Conservation (phyloP, 352 stramenopile genomes). For the Pythium rishiriense region DNA sequence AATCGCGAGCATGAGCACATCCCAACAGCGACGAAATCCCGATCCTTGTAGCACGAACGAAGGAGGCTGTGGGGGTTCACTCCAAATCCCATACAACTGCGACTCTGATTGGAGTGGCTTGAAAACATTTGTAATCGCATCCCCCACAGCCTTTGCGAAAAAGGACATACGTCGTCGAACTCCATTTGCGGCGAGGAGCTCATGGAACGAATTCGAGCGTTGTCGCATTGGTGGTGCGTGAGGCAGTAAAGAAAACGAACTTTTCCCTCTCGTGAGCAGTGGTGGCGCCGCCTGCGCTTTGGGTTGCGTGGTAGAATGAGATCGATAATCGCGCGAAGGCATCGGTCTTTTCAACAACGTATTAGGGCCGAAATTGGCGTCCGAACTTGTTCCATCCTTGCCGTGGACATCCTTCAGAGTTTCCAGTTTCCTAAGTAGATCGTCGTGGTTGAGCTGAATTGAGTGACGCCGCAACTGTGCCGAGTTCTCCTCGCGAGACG, state of each 20-base stretch:
- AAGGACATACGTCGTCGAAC: conserved; percentile 10
- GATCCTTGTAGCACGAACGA: conserved; percentile 34
- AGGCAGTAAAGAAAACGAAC: background rate
- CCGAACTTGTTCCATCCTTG: background rate
- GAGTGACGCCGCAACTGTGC: conserved; percentile 9
- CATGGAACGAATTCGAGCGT: conserved; percentile 11
- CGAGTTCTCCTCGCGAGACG: conserved; percentile 5
- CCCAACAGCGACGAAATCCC: conserved; percentile 29
- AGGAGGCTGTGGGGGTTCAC: conserved; percentile 27
- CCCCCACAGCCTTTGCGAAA: background rate
- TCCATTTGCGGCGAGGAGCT: background rate
- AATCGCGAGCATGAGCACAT: conserved; percentile 32
- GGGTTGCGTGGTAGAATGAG: background rate
- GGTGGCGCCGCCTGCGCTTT: background rate
- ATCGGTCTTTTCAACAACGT: background rate
- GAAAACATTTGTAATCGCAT: conserved; percentile 6
- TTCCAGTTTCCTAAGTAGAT: conserved; percentile 8
- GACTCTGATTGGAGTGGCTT: conserved; percentile 8
- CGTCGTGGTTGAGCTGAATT: conserved; percentile 13
- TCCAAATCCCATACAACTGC: conserved; percentile 31
- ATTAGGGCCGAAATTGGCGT: background rate
- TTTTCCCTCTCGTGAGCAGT: conserved; percentile 5
- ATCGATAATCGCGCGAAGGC: background rate
- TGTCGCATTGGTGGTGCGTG: background rate
- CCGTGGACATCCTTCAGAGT: background rate